phyloP scores from a whole-genome alignment of 352 stramenopile species.

The Pythium pyrilobum region DNA sequence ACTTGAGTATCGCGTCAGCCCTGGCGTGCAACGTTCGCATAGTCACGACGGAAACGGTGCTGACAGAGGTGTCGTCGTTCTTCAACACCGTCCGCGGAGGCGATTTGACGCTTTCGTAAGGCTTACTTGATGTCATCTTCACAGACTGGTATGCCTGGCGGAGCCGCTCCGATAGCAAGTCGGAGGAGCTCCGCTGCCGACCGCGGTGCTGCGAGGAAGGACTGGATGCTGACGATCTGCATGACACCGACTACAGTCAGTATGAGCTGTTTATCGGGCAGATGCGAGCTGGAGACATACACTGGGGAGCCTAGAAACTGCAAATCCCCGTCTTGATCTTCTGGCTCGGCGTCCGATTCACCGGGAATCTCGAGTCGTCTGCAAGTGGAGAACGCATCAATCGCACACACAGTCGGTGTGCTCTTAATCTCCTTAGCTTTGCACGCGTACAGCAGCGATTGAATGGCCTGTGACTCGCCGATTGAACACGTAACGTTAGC shows the following conservation, averaged over 20 bases:
- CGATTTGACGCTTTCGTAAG: too few relatives aligned
- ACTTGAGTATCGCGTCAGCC: constrained; percentile 31
- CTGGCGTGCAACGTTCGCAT: constrained; percentile 22
- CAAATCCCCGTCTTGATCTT: background rate
- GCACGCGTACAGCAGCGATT: constrained; percentile 72
- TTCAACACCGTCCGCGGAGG: too few relatives aligned
- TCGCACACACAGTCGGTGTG: background rate
- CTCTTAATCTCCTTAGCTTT: constrained; percentile 73
- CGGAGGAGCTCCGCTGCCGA: constrained; percentile 15
- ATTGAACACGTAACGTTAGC: too few relatives aligned
- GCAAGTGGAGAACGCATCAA: constrained; percentile 14
- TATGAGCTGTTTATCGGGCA: too few relatives aligned
- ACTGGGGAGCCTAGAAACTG: constrained; percentile 12
- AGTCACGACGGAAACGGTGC: background rate
- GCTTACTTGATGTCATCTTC: constrained; percentile 27
- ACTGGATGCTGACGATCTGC: background rate
- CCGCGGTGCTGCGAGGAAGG: background rate
- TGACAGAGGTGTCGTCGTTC: too few relatives aligned
- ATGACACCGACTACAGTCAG: background rate
- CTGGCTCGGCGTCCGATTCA: constrained; percentile 7
- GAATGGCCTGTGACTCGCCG: constrained; percentile 57
- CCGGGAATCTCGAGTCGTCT: background rate
- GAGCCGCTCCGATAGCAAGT: constrained; percentile 33
- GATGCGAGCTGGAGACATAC: constrained; percentile 6
- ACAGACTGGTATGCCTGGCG: constrained; percentile 46